Percentiles rank a stretch among this genome's conserved stretches.
phyloP scores from a whole-genome alignment of 2,329 filamentous ascomycete species.

The Botrytis cinerea region DNA sequence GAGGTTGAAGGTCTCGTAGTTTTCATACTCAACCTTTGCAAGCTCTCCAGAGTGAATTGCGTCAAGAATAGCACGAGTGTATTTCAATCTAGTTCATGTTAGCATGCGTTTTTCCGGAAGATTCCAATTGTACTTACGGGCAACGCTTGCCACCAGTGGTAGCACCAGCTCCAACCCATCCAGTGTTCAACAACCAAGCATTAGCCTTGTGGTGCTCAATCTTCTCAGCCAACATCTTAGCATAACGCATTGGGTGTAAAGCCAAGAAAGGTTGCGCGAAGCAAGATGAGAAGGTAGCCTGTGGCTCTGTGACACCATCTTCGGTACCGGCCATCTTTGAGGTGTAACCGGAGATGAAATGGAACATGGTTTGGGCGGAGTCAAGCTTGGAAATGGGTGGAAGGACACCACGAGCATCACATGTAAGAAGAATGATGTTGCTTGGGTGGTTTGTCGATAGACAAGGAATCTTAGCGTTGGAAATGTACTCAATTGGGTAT shows the following conservation, averaged over 20 bases:
- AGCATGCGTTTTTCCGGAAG: slow-evolving; percentile 17
- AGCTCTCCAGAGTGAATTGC: slow-evolving; percentile 97
- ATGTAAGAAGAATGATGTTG: slow-evolving; percentile 98
- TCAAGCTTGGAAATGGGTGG: slow-evolving; percentile 97
- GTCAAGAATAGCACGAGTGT: slow-evolving; percentile 97
- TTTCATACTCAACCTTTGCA: slow-evolving; percentile 90
- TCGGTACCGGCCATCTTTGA: slow-evolving; percentile 99
- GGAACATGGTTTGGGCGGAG: slow-evolving; percentile 97
- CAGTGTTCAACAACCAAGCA: slow-evolving; percentile 98
- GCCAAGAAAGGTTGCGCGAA: slow-evolving; percentile 99
- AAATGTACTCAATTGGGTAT: slow-evolving; percentile 98
- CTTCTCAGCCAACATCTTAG: slow-evolving; percentile 97
- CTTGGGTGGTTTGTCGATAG: slow-evolving; percentile 81
- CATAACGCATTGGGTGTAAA: slow-evolving; percentile 98
- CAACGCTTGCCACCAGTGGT: slow-evolving; percentile 93
- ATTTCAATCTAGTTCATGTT: slow-evolving; percentile 65
- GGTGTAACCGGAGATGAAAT: slow-evolving; percentile 99
- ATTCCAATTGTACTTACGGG: slow-evolving; percentile 51
- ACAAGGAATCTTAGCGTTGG: slow-evolving; percentile 98
- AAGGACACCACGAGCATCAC: slow-evolving; percentile 94
- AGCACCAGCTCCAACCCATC: slow-evolving; percentile 91
- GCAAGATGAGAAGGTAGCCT: slow-evolving; percentile 98
- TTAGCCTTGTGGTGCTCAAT: slow-evolving; percentile 93
- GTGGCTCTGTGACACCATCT: slow-evolving; percentile 93
- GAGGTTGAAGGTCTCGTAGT: slow-evolving; percentile 95